phyloP scores from a whole-genome alignment of 2,329 filamentous ascomycete species.

The Ceratocystis cubensis region DNA sequence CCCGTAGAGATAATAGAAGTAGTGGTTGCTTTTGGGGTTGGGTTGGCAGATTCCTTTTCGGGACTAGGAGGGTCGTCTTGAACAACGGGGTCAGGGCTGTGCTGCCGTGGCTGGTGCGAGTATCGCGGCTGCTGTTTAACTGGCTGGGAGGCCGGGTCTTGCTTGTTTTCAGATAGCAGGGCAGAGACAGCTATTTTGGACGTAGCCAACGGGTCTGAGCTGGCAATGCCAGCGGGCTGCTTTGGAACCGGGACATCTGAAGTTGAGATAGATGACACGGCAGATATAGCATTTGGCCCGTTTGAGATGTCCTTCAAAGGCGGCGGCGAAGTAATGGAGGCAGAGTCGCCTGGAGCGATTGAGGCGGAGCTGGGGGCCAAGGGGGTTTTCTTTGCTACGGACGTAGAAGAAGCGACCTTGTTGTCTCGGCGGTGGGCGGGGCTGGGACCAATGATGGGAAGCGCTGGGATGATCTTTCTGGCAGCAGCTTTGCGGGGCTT shows the following conservation, averaged over 20 bases:
- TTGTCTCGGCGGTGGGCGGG: conserved; percentile 7
- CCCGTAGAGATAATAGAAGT: not conserved
- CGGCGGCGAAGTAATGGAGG: not conserved
- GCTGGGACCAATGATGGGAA: conserved; percentile 13
- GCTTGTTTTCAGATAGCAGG: not conserved
- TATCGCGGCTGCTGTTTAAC: not conserved
- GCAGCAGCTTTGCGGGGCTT: conserved; percentile 1
- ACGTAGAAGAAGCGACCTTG: not conserved
- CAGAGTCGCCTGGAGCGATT: not conserved
- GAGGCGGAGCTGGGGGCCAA: not conserved
- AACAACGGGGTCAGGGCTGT: not conserved
- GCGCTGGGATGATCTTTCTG: conserved; percentile 11
- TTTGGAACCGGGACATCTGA: not conserved
- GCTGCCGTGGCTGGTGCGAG: not conserved
- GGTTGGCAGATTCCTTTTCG: not conserved
- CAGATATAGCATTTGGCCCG: not conserved
- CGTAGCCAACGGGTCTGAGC: not conserved
- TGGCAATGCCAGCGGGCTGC: not conserved
- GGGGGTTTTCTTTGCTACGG: not conserved
- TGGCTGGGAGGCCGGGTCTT: not conserved
- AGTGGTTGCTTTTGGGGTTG: not conserved
- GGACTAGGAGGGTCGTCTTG: not conserved
- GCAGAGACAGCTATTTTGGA: not conserved
- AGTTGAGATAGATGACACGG: not conserved
- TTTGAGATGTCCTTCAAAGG: not conserved